Conservation (phyloP, 1,284 basidiomycete species). For the Moesziomyces parantarcticus region DNA sequence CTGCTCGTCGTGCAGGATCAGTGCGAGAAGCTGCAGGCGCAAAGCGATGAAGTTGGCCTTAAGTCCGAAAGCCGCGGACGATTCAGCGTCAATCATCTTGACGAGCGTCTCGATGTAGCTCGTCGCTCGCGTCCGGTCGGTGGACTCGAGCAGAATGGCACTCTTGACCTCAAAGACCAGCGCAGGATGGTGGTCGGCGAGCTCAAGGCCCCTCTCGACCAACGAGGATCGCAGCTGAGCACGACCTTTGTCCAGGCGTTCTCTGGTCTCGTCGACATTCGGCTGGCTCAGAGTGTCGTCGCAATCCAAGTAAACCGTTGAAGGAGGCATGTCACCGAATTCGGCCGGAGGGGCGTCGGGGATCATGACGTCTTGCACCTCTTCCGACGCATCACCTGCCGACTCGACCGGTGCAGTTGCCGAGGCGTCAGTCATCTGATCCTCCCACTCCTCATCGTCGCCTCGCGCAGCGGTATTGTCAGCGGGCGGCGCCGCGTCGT, state of each 20-base stretch:
- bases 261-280: conserved; percentile 32
- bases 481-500: conserved; percentile 54
- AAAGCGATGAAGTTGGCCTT: conserved; percentile 73
- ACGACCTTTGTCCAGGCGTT: conserved; percentile 37
- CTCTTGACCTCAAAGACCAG: conserved; percentile 83
- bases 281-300: conserved; percentile 42
- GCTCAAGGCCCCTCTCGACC: conserved; percentile 70
- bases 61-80: conserved; percentile 23
- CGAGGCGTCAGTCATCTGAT: conserved; percentile 45
- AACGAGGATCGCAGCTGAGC: conserved; percentile 70
- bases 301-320: conserved; percentile 2
- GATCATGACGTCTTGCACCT: conserved; percentile 36
- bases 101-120: conserved; percentile 37
- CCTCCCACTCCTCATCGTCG: conserved; percentile 31
- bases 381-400: conserved; percentile 34
- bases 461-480: conserved; percentile 21
- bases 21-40: conserved; percentile 84
- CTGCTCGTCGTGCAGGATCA: conserved; percentile 80
- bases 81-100: conserved; percentile 33
- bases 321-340: neutral
- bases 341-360: conserved; percentile 11
- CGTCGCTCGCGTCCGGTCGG: conserved; percentile 23
- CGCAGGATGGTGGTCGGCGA: conserved; percentile 87
- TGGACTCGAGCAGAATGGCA: conserved; percentile 53
- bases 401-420: conserved; percentile 40